Percentiles rank a stretch among this genome's conserved stretches.
These are phyloP conservation scores for Calonectria ilicicola DNA, from an alignment of 2,329 filamentous ascomycete species.

Conservation along the genomic window DNA sequence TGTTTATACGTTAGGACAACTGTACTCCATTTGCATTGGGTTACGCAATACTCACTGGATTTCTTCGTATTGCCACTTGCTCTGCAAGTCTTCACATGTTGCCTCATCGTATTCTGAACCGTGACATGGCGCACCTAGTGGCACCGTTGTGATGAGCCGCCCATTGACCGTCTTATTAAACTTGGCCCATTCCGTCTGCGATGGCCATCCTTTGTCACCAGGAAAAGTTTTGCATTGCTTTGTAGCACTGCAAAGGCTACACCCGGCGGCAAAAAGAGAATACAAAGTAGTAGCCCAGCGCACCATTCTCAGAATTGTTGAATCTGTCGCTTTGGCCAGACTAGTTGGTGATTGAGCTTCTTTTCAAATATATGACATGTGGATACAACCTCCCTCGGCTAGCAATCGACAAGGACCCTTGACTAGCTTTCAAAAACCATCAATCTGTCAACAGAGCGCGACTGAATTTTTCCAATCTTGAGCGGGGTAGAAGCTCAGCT, in stretches of 20 bases:
- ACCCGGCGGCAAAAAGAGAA: neutral
- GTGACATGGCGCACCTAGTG: slow-evolving; percentile 59
- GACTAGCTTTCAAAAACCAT: too few relatives aligned
- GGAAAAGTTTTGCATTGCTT: neutral
- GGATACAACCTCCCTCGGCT: neutral
- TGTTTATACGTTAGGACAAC: neutral
- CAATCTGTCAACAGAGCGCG: too few relatives aligned
- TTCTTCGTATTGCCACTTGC: slow-evolving; percentile 48
- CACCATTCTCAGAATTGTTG: neutral
- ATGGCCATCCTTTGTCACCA: neutral
- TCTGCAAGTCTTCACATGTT: slow-evolving; percentile 54
- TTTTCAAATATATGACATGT: neutral
- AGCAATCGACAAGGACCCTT: too few relatives aligned
- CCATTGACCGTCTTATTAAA: neutral
- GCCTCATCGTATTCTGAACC: slow-evolving; percentile 56
- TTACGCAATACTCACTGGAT: slow-evolving; percentile 48
- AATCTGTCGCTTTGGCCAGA: too few relatives aligned
- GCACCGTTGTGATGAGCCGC: neutral
- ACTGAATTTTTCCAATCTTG: too few relatives aligned
- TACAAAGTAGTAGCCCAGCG: neutral
- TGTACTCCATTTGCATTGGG: neutral
- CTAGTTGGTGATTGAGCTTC: too few relatives aligned
- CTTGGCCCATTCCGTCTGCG: neutral
- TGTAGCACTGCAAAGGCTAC: neutral
- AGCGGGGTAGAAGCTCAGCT: too few relatives aligned